Evolutionary conservation across 345 rosid genomes (phyloP), one percentile per base, ranked within the genome.

Genomic region (Cochlearia excelsa): DNA sequence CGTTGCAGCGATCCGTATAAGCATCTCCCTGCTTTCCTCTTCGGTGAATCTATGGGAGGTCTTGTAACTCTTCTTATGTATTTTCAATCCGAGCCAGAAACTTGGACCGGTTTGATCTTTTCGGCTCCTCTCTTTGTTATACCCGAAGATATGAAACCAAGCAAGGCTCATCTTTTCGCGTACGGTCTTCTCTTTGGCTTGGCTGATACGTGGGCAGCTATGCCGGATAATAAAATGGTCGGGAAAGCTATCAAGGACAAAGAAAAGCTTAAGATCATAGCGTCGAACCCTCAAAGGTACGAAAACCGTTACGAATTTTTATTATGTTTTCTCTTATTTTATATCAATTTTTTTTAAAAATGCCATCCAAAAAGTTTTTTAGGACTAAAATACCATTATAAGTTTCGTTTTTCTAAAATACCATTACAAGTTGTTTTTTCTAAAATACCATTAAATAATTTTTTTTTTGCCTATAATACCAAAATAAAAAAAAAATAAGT

Each of bases 11-110:
- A 88, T 5, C 69, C 75, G 1, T 88, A 86, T 77, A 93, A 84
- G 70, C 59, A 78, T 71, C 67, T 88, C 6, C 95, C 99, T 0
- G 95, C 94, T 30, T 81, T 86, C 61, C 76, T 93, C 30, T 85
- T 93, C 16, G 99, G 99, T 11, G 99, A 93, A 61, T 93, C 99
- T 3, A 86, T 88, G 99, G 99, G 97, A 11, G 97, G 97, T 4
- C 77, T 80, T 4, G 75, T 77, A 1, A 88, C 99, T 0, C 81
- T 93, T 86, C 74, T 88, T 30, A 93, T 88, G 97, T 89, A 93
- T 63, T 87, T 93, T 74, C 97, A 86, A 26, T 88, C 97, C 0
- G 85, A 86, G 6, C 81, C 97, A 11, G 46, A 69, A 50, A 75
- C 73, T 9, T 88, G 97, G 99, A 88, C 95, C 0, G 97, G 99